Evolutionary conservation across 1,284 basidiomycete species (phyloP), one percentile per base, ranked within the genome.

Genomic region (Albatrellus sp.): DNA sequence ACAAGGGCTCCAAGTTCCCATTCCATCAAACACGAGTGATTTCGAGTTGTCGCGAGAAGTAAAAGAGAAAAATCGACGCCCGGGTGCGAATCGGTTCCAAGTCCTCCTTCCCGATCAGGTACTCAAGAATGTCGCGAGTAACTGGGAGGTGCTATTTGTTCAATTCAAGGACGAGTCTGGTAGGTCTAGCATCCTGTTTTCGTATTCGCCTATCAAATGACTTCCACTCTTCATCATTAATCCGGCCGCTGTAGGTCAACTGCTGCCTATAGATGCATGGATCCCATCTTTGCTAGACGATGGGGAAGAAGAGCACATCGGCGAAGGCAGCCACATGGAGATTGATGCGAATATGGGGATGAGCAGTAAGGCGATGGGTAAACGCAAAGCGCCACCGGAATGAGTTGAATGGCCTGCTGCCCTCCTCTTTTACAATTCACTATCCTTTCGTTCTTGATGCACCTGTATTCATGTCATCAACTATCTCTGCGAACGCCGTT

Each of bases 61-160:
- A 36, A 73, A 68, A 51, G 72, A 74, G 49, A 71, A 68, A 55
- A 70, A 72, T 2, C 64, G 63, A 42, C 61, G 57, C 39, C 70
- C 65, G 16, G 65, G 65, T 5, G 34, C n/a, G 29, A 28, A 44
- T 10, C 35, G 28, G n/a, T 24, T 24, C 16, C 34, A 28, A 14
- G 37, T 14, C 37, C 54, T 86, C 46, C 57, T 67, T 10, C 63
- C 67, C n/a, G 58, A 60, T 2, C 57, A 61, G 43, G 56, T 62
- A 35, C 56, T 85, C 41, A 73, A 68, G 48, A 72, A 73, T 40
- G 60, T 66, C 6, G 56, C 81, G 36, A 54, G 56, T 2, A 76
- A 74, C 38, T 88, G 81, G 77, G 82, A 85, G 38, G 58, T 59
- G 13, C 48, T 86, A 10, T 84, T 75, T 52, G 54, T 87, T 34